Conservation (phyloP, 768 basidiomycete species). For the Floccularia luteovirens region DNA sequence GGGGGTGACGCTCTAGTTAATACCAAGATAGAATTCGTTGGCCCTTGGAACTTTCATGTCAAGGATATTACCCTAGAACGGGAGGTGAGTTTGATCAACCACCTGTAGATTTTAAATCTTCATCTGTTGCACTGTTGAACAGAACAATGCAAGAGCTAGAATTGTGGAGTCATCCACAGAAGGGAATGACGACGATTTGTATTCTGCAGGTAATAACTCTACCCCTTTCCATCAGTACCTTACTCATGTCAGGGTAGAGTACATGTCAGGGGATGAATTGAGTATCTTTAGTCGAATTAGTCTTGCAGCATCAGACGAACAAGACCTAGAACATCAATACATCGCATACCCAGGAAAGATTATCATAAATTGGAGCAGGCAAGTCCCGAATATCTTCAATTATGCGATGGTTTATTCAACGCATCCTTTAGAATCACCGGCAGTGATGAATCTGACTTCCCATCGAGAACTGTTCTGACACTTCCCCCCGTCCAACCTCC, state of each 20-base stretch:
- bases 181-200: conserved; percentile 27
- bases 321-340: conserved; percentile 17
- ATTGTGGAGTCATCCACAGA: conserved; percentile 50
- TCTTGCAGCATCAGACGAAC: conserved; percentile 33
- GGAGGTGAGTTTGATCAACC: conserved; percentile 28
- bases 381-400: conserved; percentile 3
- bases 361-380: conserved; percentile 62
- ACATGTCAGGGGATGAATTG: conserved; percentile 58
- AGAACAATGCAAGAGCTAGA: conserved; percentile 38
- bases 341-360: conserved; percentile 52
- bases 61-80: conserved; percentile 37
- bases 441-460: conserved; percentile 33
- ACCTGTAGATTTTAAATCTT: neutral
- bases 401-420: neutral
- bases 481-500: conserved; percentile 62
- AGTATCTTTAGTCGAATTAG: conserved; percentile 46
- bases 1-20: conserved; percentile 53
- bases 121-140: conserved; percentile 3
- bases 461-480: conserved; percentile 39
- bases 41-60: conserved; percentile 50
- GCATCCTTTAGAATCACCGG: conserved; percentile 32
- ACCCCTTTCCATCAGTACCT: neutral
- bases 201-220: conserved; percentile 34
- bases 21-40: conserved; percentile 42
- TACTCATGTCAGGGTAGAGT: conserved; percentile 31